Percentiles rank a stretch among this genome's conserved stretches.
These are phyloP conservation scores for Aegle marmelos DNA, from an alignment of 345 rosid species.

Conservation along the genomic window DNA sequence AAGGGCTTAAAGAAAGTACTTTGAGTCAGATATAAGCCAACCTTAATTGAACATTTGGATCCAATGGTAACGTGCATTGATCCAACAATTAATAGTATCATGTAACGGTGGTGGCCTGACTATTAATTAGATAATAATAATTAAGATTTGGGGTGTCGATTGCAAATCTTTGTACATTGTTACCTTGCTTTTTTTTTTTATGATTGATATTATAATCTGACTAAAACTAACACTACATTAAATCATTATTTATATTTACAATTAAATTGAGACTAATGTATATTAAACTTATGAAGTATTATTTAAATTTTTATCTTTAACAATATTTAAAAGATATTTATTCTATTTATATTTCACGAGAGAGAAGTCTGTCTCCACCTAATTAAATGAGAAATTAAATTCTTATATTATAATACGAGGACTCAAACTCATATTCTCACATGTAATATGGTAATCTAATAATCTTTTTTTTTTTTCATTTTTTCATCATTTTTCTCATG, in stretches of 20 bases:
- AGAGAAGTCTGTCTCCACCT: accelerated
- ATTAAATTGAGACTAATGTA: no score
- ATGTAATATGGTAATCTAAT: no score
- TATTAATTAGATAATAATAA: neutral
- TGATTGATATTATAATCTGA: no score
- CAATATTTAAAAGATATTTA: no score
- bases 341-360: accelerated
- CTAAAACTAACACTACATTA: no score
- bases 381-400: accelerated
- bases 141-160: neutral
- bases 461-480: neutral
- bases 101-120: neutral
- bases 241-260: no score
- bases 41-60: neutral
- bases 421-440: no score
- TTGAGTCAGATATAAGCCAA: neutral
- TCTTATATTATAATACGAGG: accelerated
- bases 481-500: neutral
- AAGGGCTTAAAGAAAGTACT: neutral
- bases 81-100: neutral
- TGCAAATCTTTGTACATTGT: conserved; percentile 1
- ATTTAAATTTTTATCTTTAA: accelerated
- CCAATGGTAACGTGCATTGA: neutral
- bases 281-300: accelerated
- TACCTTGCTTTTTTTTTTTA: no score